Evolutionary conservation across 495 filamentous ascomycete species (phyloP).

Genomic region (Darksidea phi): DNA sequence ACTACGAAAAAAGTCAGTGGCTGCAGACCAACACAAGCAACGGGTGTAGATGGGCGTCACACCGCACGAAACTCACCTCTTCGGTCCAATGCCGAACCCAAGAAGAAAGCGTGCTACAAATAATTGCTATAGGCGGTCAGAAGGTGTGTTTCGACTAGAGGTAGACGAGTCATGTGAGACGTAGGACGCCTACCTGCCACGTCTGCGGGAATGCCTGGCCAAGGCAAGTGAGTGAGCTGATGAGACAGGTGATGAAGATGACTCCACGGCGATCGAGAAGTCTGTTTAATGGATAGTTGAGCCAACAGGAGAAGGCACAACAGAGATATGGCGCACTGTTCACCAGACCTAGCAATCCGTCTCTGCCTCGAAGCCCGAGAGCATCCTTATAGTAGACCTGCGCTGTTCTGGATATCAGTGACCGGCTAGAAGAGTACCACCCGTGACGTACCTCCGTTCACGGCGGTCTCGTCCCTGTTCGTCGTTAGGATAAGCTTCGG

Average conservation of each 20-base stretch:
- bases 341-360: slow-evolving; percentile 5
- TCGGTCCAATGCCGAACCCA: slow-evolving; percentile 18
- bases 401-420: neutral
- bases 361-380: slow-evolving; percentile 4
- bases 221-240: slow-evolving; percentile 18
- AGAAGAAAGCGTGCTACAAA: slow-evolving; percentile 16
- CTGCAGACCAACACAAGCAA: too few species aligned
- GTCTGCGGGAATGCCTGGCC: slow-evolving; percentile 17
- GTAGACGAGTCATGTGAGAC: neutral
- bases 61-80: slow-evolving; percentile 7
- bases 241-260: slow-evolving; percentile 22
- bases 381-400: slow-evolving; percentile 10
- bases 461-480: slow-evolving; percentile 11
- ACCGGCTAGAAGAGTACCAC: neutral
- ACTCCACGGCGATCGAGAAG: slow-evolving; percentile 12
- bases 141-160: too few species aligned
- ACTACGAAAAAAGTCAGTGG: neutral
- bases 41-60: too few species aligned
- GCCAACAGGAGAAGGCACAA: slow-evolving; percentile 16
- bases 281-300: slow-evolving; percentile 18
- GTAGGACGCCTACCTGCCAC: slow-evolving; percentile 5
- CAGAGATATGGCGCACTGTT: slow-evolving; percentile 16
- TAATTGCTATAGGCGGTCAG: slow-evolving; percentile 4
- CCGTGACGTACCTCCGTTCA: slow-evolving; percentile 9
- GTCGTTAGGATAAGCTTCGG: too few species aligned